Conservation (phyloP, 257 asterid species). For the Gentiana dahurica region DNA sequence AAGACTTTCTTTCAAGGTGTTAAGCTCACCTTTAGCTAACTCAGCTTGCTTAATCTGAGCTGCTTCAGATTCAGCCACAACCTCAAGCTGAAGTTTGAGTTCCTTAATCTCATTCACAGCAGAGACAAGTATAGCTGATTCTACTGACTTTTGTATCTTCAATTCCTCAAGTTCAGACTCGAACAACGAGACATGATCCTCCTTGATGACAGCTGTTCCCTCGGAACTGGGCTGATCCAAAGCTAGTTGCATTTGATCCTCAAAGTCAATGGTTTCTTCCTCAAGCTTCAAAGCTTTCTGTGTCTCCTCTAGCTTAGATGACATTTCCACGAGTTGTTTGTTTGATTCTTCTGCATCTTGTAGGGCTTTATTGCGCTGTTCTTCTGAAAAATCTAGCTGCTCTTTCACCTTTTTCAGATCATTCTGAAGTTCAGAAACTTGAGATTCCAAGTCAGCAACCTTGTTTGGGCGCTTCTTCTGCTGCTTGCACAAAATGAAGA, state of each 20-base stretch:
- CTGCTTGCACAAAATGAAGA: constrained; percentile 3
- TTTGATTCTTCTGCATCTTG: constrained; percentile 62
- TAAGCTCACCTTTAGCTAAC: constrained; percentile 32
- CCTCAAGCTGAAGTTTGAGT: constrained; percentile 55
- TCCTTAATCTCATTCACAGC: constrained; percentile 53
- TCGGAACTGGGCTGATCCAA: too few relatives aligned
- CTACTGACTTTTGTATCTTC: constrained; percentile 24
- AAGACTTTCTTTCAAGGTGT: constrained; percentile 40
- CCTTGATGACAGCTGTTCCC: constrained; percentile 7
- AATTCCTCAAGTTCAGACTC: constrained; percentile 32
- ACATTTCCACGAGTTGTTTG: constrained; percentile 40
- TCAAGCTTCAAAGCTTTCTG: constrained; percentile 23
- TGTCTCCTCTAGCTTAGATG: constrained; percentile 48
- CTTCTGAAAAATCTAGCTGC: constrained; percentile 59
- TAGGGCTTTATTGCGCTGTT: constrained; percentile 53
- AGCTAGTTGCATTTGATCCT: too few relatives aligned
- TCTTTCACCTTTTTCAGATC: constrained; percentile 66
- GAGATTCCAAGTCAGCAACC: constrained; percentile 61
- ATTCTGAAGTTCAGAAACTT: constrained; percentile 63
- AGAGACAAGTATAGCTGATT: constrained; percentile 46
- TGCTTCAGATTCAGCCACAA: constrained; percentile 44
- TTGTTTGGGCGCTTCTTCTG: constrained; percentile 47
- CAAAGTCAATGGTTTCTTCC: constrained; percentile 7
- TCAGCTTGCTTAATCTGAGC: constrained; percentile 32
- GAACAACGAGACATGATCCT: constrained; percentile 18